Percentiles rank a stretch among this genome's conserved stretches.
Evolutionary conservation across 306 rosid species (phyloP).

Genomic region (Cucurbita argyrosperma): DNA sequence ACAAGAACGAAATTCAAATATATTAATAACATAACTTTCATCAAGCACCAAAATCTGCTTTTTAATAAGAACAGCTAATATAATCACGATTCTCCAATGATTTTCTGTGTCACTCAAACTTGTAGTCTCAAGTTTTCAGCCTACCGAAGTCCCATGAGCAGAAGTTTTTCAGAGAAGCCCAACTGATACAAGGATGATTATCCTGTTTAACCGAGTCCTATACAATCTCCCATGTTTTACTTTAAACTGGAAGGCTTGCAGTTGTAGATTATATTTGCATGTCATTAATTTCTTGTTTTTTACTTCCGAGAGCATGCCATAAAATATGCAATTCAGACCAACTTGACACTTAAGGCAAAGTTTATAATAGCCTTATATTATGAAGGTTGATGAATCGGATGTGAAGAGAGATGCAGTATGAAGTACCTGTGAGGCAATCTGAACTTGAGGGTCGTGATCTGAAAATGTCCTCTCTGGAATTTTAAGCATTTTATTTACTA

Average conservation of each 20-base stretch:
- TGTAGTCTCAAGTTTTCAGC: neutral
- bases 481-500: constrained; percentile 67
- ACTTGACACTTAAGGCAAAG: too few species aligned
- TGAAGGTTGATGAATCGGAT: too few species aligned
- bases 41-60: neutral
- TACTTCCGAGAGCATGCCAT: neutral
- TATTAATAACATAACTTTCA: neutral
- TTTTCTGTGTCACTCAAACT: neutral
- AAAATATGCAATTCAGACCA: neutral
- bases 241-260: neutral
- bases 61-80: neutral
- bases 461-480: constrained; percentile 71
- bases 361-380: too few species aligned
- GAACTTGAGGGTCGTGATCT: constrained; percentile 64
- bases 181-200: neutral
- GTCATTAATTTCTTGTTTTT: neutral
- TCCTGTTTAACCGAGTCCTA: neutral
- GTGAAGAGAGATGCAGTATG: too few species aligned
- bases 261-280: neutral
- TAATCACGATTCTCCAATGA: neutral
- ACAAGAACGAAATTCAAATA: neutral
- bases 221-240: neutral
- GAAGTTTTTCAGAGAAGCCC: neutral
- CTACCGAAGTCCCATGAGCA: neutral
- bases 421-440: constrained; percentile 71